Evolutionary conservation across 2,329 filamentous ascomycete species (phyloP), one percentile per base, ranked within the genome.

Genomic region (Aspergillus phoenicis): DNA sequence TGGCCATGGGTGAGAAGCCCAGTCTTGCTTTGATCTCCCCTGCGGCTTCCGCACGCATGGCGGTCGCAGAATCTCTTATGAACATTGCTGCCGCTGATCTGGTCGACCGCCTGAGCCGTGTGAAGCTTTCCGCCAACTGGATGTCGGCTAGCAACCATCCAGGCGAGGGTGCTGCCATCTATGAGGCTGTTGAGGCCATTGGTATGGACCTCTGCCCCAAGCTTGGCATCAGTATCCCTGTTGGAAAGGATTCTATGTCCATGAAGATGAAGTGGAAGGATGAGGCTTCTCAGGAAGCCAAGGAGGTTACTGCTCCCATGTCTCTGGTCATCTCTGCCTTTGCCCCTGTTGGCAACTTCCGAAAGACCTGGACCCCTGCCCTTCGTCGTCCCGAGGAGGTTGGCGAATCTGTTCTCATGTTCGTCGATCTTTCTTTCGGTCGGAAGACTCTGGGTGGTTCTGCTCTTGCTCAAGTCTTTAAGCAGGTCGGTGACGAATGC

Each of bases 191-290:
- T 2, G 86, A 96, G 73, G 93, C 94, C 8, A 93, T 97, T 60
- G 93, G 93, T 52, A 89, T 97, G 86, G 90, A 96, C 52, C 83
- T 99, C 8, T 99, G 95, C 77, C 93, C 93, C 2, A 84, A 90
- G 69, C 84, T 98, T n/a, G 92, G 91, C 36, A 87, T 99, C 63
- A 92, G 90, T 60, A 98, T 99, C 62, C 95, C 95, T 4, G 95
- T 98, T 8, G 95, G 95, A 58, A 98, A 99, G 79, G 95, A 99
- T 76, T 98, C 94, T 0, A 97, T 96, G 78, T 97, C 93, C 2
- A 98, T 99, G 95, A 97, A 97, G 83, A 94, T 96, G 71, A 92
- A 92, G 59, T 98, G 95, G 95, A 90, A 87, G 72, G 90, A 94
- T 67, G 81, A 82, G 63, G 81, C 84, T 59, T 85, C 82, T 30